These are phyloP conservation scores for Microbotryomycetes sp. DNA, from an alignment of 1,284 basidiomycete genomes.

Conservation along the genomic window DNA sequence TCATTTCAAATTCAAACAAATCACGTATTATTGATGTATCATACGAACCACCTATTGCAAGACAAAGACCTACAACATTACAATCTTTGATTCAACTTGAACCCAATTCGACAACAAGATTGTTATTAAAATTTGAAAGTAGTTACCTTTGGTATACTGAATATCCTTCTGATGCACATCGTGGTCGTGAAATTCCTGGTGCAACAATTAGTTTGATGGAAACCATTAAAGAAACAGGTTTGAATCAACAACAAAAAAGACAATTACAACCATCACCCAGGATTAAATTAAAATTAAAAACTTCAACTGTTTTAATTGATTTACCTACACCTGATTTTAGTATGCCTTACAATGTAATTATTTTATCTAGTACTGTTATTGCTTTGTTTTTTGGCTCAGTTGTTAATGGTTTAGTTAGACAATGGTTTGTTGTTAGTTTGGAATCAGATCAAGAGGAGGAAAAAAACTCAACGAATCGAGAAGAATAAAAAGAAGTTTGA, in stretches of 20 bases:
- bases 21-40: constrained; percentile 44
- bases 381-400: constrained; percentile 89
- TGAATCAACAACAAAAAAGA: background rate
- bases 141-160: constrained; percentile 88
- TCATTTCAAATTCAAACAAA: no score
- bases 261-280: background rate
- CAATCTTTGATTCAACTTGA: constrained; percentile 68
- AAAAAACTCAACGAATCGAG: no score
- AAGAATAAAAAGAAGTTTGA: background rate
- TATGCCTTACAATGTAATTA: constrained; percentile 99
- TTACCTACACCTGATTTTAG: constrained; percentile 95
- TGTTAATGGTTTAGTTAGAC: constrained; percentile 77
- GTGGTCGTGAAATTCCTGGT: constrained; percentile 87
- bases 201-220: constrained; percentile 49
- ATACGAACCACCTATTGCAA: constrained; percentile 62
- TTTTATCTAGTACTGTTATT: constrained; percentile 82
- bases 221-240: constrained; percentile 35
- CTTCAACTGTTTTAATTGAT: constrained; percentile 73
- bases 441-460: background rate
- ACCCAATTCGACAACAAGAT: constrained; percentile 55
- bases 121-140: constrained; percentile 72
- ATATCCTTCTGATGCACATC: constrained; percentile 89
- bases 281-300: constrained; percentile 57
- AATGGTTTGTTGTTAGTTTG: constrained; percentile 54
- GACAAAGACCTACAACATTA: constrained; percentile 62